These are phyloP conservation scores for Phytophthora agathidicida DNA, from an alignment of 352 stramenopile species.

Conservation along the genomic window DNA sequence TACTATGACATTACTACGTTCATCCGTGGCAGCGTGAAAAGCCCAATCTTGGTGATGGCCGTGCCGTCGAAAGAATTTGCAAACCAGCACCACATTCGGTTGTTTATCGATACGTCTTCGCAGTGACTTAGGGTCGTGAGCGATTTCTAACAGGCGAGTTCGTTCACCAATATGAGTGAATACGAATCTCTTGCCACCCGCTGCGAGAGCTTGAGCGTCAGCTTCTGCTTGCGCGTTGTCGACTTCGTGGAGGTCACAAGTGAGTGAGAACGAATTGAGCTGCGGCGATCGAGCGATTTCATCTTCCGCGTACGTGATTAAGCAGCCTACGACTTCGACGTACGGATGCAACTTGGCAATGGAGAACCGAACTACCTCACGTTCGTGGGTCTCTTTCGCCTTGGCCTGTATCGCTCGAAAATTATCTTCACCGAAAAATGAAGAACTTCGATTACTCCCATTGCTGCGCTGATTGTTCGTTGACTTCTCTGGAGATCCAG, in stretches of 20 bases:
- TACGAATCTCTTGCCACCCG: constrained; percentile 28
- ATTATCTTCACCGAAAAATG: constrained; percentile 44
- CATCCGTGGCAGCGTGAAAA: constrained; percentile 46
- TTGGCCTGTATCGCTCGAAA: constrained; percentile 41
- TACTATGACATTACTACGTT: constrained; percentile 30
- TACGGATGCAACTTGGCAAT: constrained; percentile 48
- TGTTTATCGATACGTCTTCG: constrained; percentile 11
- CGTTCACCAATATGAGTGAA: constrained; percentile 27
- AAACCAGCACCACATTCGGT: constrained; percentile 53
- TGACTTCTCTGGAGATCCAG: constrained; percentile 3
- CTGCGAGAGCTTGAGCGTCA: constrained; percentile 31
- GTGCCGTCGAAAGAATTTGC: constrained; percentile 56
- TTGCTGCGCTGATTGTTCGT: neutral
- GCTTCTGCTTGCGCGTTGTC: constrained; percentile 33
- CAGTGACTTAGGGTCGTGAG: constrained; percentile 32
- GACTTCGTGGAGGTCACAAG: constrained; percentile 40
- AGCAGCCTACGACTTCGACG: constrained; percentile 54
- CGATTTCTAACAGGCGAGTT: constrained; percentile 28
- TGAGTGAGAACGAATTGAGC: constrained; percentile 55
- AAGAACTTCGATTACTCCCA: neutral
- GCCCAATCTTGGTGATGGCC: constrained; percentile 31
- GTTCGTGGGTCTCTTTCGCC: constrained; percentile 48
- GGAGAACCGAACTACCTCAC: constrained; percentile 45
- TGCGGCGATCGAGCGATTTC: constrained; percentile 48
- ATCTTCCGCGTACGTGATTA: constrained; percentile 54